These are phyloP conservation scores for Sporothrix euskadiensis DNA, from an alignment of 2,329 filamentous ascomycete genomes.

Conservation along the genomic window DNA sequence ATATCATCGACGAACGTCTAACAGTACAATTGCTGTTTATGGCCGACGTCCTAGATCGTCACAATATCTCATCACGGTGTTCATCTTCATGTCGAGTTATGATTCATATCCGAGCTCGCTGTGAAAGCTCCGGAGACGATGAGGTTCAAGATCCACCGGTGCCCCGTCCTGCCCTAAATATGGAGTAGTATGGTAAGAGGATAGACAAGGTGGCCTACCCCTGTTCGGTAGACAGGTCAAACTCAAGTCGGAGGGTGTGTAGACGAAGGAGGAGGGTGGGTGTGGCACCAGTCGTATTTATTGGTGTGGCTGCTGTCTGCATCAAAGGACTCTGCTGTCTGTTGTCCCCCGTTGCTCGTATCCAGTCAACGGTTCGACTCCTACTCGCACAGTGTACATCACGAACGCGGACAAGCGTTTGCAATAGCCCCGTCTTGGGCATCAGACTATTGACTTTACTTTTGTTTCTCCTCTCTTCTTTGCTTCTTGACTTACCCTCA, in stretches of 20 bases:
- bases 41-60: not conserved
- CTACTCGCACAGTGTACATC: slow-evolving; percentile 8
- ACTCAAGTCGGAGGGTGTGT: not conserved
- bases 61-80: not conserved
- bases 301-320: not conserved
- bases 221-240: not conserved
- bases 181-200: not conserved
- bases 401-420: not conserved
- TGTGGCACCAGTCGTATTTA: not conserved
- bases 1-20: not conserved
- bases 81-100: not conserved
- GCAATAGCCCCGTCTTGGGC: not conserved
- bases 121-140: not conserved
- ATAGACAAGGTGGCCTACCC: not conserved
- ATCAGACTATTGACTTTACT: slow-evolving; percentile 1
- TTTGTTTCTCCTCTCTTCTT: not conserved
- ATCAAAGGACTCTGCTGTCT: not conserved
- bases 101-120: not conserved
- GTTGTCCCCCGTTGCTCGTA: not conserved
- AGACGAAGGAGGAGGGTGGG: not conserved
- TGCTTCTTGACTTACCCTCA: not conserved
- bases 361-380: not conserved
- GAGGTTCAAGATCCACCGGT: not conserved
- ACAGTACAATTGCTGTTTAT: not conserved
- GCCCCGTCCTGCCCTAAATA: not conserved